phyloP scores from a whole-genome alignment of 2,329 filamentous ascomycete genomes.

The Pseudogymnoascus sp. region DNA sequence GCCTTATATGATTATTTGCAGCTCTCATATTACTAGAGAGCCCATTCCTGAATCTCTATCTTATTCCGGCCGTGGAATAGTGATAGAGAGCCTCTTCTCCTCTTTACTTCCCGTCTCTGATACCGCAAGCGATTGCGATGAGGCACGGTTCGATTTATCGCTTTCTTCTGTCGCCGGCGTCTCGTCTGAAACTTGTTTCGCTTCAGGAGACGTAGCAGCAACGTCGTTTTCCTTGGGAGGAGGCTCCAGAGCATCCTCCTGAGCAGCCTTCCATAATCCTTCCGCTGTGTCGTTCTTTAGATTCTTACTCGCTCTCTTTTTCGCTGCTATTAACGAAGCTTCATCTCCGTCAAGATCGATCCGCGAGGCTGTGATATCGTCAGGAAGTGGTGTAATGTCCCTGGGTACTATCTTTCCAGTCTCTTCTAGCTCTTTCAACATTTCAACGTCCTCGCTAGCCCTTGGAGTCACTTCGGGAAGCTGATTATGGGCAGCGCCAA shows the following conservation, averaged over 20 bases:
- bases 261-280: slow-evolving; percentile 13
- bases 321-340: neutral
- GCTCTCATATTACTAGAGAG: neutral
- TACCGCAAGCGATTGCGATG: slow-evolving; percentile 17
- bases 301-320: slow-evolving; percentile 2
- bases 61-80: slow-evolving; percentile 28
- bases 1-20: neutral
- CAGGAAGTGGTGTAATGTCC: slow-evolving; percentile 24
- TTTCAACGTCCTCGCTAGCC: slow-evolving; percentile 22
- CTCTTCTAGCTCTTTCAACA: slow-evolving; percentile 25
- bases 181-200: neutral
- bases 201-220: neutral
- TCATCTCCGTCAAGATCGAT: neutral
- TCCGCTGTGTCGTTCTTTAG: slow-evolving; percentile 13
- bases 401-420: slow-evolving; percentile 26
- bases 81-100: slow-evolving; percentile 31
- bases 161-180: slow-evolving; percentile 11
- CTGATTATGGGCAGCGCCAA: slow-evolving; percentile 15
- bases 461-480: slow-evolving; percentile 22
- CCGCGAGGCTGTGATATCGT: slow-evolving; percentile 3
- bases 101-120: slow-evolving; percentile 25
- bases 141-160: slow-evolving; percentile 20
- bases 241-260: slow-evolving; percentile 15
- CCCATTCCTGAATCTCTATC: neutral
- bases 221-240: neutral